Evolutionary conservation across 306 rosid genomes (phyloP), one percentile per base, ranked within the genome.

Genomic region (Cicer yamashitae): DNA sequence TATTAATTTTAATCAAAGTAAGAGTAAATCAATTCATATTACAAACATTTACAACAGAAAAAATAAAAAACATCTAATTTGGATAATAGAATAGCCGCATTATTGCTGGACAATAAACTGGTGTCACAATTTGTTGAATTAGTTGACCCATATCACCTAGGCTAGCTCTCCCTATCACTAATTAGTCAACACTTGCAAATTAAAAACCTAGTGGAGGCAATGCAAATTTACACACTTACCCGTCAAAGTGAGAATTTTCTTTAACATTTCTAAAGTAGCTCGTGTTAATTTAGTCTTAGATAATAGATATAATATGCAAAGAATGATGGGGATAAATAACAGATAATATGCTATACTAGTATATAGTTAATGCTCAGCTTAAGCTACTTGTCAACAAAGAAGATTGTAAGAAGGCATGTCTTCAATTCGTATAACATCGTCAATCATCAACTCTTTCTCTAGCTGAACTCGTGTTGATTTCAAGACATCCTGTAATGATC

Each of bases 341-440:
- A 77, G 6, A 56, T 30, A 30, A 30, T 14, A 77, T 14, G 68
- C 59, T 45, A 45, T 30, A 30, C 37, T 30, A 4, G 37, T 30
- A 4, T 30, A 30, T 30, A 30, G 6, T 56, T 73, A 66, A 38
- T 17, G 1, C 22, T 66, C 12, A 69, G 43, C 71, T 52, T 25
- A 41, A 43, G 41, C 17, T 45, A 3, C 37, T 66, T 57, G 13
- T 89, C 86, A 91, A 72, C 71, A 83, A 77, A 93, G 98, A 78
- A 91, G 96, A 76, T 34, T 44, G 53, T 78, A 93, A 67, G 98
- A 93, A 63, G 98, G 97, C 96, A 93, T 89, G 72, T 91, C 98
- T 91, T 93, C 98, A 40, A 93, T 89, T 59, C 96, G 83, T 4
- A 82, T 77, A 17, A 91, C 96, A 76, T 84, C 91, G 34, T 87